These are phyloP conservation scores for Bryoerythrophyllum caledonicum DNA, from an alignment of 225 moss, liverwort and hornwort species.

Conservation along the genomic window DNA sequence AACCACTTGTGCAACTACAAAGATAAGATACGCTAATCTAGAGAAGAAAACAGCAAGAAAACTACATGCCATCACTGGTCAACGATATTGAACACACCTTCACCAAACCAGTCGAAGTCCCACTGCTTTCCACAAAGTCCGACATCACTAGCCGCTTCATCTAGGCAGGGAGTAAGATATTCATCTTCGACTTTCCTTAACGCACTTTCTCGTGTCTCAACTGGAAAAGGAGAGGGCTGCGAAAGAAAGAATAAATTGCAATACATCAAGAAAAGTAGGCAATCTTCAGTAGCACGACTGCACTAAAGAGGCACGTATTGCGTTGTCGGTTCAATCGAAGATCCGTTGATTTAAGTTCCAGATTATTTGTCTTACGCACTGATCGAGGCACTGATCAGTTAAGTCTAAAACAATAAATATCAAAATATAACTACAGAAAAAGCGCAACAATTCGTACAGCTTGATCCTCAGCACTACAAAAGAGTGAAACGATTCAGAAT, in stretches of 20 bases:
- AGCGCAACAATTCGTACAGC: neutral
- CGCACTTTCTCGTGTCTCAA: conserved; percentile 63
- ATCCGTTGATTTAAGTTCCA: neutral
- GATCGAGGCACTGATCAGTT: neutral
- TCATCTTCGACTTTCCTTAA: conserved; percentile 64
- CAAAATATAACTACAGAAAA: neutral
- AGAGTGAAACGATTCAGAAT: neutral
- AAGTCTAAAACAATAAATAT: neutral
- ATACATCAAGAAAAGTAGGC: conserved; percentile 3
- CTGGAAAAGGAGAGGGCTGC: conserved; percentile 73
- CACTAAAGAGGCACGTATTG: neutral
- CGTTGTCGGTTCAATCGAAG: neutral
- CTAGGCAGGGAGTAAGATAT: conserved; percentile 72
- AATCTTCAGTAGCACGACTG: conserved; percentile 6
- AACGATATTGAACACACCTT: conserved; percentile 48
- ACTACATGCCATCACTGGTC: conserved; percentile 5
- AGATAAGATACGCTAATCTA: conserved; percentile 3
- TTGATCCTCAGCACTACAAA: neutral
- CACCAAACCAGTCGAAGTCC: conserved; percentile 98
- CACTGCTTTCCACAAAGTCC: conserved; percentile 75
- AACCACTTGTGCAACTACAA: conserved; percentile 4
- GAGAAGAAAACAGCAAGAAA: conserved; percentile 11
- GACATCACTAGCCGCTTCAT: conserved; percentile 70
- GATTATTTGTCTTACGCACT: neutral
- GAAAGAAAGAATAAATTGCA: conserved; percentile 20